Evolutionary conservation across 441 rosid species (phyloP), one percentile per base, ranked within the genome.

Genomic region (Arabidopsis hybrid): DNA sequence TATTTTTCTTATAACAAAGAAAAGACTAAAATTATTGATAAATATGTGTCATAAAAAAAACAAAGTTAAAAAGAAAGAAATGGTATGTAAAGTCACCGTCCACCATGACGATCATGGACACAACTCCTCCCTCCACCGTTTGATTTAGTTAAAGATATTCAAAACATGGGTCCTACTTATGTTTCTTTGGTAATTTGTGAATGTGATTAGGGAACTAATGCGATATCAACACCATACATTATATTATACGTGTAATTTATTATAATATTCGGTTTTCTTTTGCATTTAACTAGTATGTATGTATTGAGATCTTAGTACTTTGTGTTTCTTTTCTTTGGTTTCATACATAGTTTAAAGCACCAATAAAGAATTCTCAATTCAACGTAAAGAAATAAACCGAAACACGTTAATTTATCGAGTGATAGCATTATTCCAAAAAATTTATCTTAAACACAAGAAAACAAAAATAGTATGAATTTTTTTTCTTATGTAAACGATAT

Each of bases 31-130:
- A 49, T 14, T 10, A 51, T 46, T 5, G 65, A 17, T 0, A 36
- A 4, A 21, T 47, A 13, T 26, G 1, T 32, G 56, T 58, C 4
- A 49, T 16, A 65, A 63, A 57, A 9, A 4, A 57, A n/a, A 49
- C 2, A 46, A 47, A n/a, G 43, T 3, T 12, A 47, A 21, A 34
- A 18, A 60, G 57, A 77, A 77, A 72, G 77, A 60, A 60, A 52
- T 60, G 73, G 80, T 17, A 66, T 53, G 77, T 68, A 78, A 76
- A 75, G 80, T 63, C 86, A 81, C 83, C 81, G 66, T 45, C 66
- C 74, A 11, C 36, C 82, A 65, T 69, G 83, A 67, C n/a, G 79
- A 79, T 83, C 84, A 65, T 74, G 79, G 85, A 76, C 83, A 79
- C 83, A 60, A 56, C 71, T 72, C 55, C 74, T 80, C 51, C 81